Evolutionary conservation across 2,329 filamentous ascomycete species (phyloP).

Genomic region (Ophiocordyceps robertsii): DNA sequence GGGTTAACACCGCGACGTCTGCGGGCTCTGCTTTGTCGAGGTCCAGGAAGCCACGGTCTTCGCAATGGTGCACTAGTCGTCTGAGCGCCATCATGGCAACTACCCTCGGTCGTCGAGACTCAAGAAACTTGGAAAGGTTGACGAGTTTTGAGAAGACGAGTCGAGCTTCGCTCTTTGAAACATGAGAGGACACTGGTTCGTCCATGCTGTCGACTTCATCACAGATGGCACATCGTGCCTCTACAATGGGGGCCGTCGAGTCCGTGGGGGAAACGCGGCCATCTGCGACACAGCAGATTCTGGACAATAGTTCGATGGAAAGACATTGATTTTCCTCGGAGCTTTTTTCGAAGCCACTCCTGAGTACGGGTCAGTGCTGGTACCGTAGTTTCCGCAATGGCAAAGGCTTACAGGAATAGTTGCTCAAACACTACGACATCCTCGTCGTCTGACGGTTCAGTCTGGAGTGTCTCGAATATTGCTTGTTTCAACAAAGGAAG

Average conservation of each 20-base stretch:
- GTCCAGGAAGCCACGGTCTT: slow-evolving; percentile 44
- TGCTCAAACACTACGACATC: slow-evolving; percentile 17
- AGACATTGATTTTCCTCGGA: slow-evolving; percentile 36
- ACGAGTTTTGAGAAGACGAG: slow-evolving; percentile 32
- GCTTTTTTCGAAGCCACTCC: slow-evolving; percentile 28
- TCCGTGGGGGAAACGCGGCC: slow-evolving; percentile 1
- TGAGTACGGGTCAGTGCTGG: slow-evolving; percentile 11
- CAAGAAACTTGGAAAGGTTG: slow-evolving; percentile 28
- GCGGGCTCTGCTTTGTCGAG: slow-evolving; percentile 48
- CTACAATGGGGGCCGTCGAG: background rate
- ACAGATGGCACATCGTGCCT: slow-evolving; percentile 12
- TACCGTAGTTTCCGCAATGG: background rate
- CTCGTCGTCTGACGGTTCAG: slow-evolving; percentile 8
- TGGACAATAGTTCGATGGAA: slow-evolving; percentile 40
- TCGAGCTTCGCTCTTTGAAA: slow-evolving; percentile 24
- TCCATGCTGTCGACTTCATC: slow-evolving; percentile 3
- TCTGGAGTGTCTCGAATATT: slow-evolving; percentile 16
- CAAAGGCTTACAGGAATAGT: slow-evolving; percentile 31
- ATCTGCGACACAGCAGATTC: slow-evolving; percentile 22
- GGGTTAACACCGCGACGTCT: slow-evolving; percentile 50
- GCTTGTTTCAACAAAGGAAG: slow-evolving; percentile 7
- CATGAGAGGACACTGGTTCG: slow-evolving; percentile 1
- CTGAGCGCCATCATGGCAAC: slow-evolving; percentile 59
- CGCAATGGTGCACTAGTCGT: slow-evolving; percentile 54
- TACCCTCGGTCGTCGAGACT: slow-evolving; percentile 49